Percentiles rank a stretch among this genome's conserved stretches.
Evolutionary conservation across 352 stramenopile genomes (phyloP).

Genomic region (Discostella stelligera): DNA sequence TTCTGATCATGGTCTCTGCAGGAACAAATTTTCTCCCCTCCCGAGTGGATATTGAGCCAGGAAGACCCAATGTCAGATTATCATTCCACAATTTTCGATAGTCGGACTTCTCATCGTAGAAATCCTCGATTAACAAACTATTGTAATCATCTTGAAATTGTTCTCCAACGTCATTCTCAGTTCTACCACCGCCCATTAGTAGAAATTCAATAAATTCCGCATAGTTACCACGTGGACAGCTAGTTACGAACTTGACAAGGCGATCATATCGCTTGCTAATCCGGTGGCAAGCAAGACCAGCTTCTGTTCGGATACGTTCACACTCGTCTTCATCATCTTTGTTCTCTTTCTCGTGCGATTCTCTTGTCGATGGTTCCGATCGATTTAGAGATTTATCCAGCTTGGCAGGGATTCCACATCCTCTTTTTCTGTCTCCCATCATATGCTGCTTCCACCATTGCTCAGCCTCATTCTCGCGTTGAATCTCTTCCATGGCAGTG

Average conservation of each 20-base stretch:
- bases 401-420: background rate
- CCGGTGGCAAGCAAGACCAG: slow-evolving; percentile 40
- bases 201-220: slow-evolving; percentile 73
- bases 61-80: slow-evolving; percentile 40
- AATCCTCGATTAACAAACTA: slow-evolving; percentile 42
- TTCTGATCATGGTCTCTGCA: background rate
- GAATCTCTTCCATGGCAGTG: slow-evolving; percentile 30
- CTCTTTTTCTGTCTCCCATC: slow-evolving; percentile 18
- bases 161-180: background rate
- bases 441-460: background rate
- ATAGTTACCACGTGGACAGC: slow-evolving; percentile 54
- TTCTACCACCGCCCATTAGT: slow-evolving; percentile 29
- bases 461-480: slow-evolving; percentile 17
- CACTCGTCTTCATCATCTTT: slow-evolving; percentile 45
- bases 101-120: slow-evolving; percentile 68
- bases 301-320: slow-evolving; percentile 51
- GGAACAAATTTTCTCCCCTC: slow-evolving; percentile 38
- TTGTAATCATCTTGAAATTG: slow-evolving; percentile 16
- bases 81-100: slow-evolving; percentile 75
- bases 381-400: background rate
- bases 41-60: slow-evolving; percentile 13
- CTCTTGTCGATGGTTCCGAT: slow-evolving; percentile 1
- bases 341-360: slow-evolving; percentile 16
- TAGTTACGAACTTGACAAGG: slow-evolving; percentile 54
- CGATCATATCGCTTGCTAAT: slow-evolving; percentile 46